Evolutionary conservation across 2,329 filamentous ascomycete species (phyloP), one percentile per base, ranked within the genome.

Genomic region (Fusarium poae): DNA sequence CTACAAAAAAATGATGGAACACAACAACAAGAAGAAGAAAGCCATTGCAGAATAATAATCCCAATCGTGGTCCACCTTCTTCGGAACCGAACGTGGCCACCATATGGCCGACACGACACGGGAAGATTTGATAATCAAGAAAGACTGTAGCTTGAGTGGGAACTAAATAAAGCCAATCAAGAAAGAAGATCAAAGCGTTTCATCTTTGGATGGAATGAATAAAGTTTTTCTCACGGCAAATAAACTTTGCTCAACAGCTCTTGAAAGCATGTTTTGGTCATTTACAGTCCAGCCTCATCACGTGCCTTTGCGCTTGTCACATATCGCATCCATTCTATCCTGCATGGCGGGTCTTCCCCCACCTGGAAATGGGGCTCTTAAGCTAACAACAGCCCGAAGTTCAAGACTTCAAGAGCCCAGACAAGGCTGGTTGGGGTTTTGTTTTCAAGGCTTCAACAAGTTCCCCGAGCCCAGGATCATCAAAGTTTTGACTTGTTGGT

Each of bases 271-370:
- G 46, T 62, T 62, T 61, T 62, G 40, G 46, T 55, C 46, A 46
- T 57, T 30, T 12, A 20, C n/a, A 61, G n/a, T 29, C 29, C 39
- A 48, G 25, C 46, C 55, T 49, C 35, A 45, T 76, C 74, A 76
- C 73, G 74, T 76, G 73, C 46, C 11, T 52, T 51, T 50, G 63
- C 67, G 67, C 67, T 70, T 70, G 71, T 74, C 74, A 67, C 65
- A 74, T 45, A 35, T 32, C 45, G 65, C 23, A 51, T 39, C n/a
- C 35, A 20, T 12, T n/a, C 8, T 11, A 13, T 20, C 35, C 35
- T 13, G 12, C 12, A 13, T 20, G 35, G n/a, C 35, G n/a, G 20
- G 39, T 16, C 20, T 12, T 10, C 23, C 48, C 34, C 48, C 48
- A 51, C 35, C 35, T 39, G 35, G 35, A 39, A 39, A 39, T 51